Conservation (phyloP, 78 protist species). For the Tieghemostelium lacteum region DNA sequence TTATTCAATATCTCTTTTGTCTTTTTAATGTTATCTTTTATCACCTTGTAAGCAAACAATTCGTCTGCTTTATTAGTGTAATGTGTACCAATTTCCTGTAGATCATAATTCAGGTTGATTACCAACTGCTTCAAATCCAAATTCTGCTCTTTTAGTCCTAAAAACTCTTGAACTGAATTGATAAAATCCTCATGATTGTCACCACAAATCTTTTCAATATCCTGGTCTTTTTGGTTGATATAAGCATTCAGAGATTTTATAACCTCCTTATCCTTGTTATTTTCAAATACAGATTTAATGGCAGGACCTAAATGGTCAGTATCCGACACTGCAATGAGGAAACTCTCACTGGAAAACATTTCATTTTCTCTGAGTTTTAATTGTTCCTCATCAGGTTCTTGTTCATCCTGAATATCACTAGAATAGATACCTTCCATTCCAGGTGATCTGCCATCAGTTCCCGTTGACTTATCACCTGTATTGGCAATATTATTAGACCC, state of each 20-base stretch:
- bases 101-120: slow-evolving; percentile 40
- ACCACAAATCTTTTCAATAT: slow-evolving; percentile 78
- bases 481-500: background rate
- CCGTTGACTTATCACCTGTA: background rate
- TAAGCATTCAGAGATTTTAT: slow-evolving; percentile 30
- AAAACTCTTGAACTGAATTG: slow-evolving; percentile 58
- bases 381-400: background rate
- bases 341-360: slow-evolving; percentile 27
- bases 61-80: slow-evolving; percentile 52
- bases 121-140: slow-evolving; percentile 36
- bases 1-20: slow-evolving; percentile 62
- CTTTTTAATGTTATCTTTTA: slow-evolving; percentile 39
- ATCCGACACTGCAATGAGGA: slow-evolving; percentile 56
- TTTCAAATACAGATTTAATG: slow-evolving; percentile 63
- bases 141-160: slow-evolving; percentile 49
- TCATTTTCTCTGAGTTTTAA: slow-evolving; percentile 5
- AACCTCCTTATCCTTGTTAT: slow-evolving; percentile 48
- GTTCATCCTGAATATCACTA: background rate
- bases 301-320: slow-evolving; percentile 78
- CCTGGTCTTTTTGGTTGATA: slow-evolving; percentile 18
- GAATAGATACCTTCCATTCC: slow-evolving; percentile 30
- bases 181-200: slow-evolving; percentile 75
- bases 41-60: slow-evolving; percentile 29
- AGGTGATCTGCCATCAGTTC: background rate
- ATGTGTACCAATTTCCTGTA: slow-evolving; percentile 34